phyloP scores from a whole-genome alignment of 805 yeast species.

The Saccharomyces kudriavzevii region DNA sequence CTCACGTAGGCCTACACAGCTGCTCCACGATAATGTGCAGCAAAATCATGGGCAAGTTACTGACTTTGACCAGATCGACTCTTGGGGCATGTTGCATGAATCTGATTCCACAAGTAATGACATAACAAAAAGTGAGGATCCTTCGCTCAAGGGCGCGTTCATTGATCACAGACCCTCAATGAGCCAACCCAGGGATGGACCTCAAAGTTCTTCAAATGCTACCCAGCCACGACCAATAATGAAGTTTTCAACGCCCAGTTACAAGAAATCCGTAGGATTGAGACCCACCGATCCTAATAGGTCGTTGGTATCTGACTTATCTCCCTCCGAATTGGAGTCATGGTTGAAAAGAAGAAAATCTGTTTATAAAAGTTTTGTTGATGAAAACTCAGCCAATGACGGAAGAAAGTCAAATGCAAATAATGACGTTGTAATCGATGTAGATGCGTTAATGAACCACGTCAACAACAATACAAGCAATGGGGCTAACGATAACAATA shows the following conservation, averaged over 20 bases:
- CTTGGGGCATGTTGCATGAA: conserved; percentile 30
- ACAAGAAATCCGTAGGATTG: neutral
- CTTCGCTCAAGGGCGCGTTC: conserved; percentile 9
- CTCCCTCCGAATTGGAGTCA: conserved; percentile 12
- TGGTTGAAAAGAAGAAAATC: neutral
- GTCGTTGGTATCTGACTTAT: conserved; percentile 1
- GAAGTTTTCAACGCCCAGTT: neutral
- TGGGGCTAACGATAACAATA: neutral
- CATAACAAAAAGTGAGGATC: conserved; percentile 7
- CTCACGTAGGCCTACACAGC: neutral
- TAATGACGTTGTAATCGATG: conserved; percentile 29
- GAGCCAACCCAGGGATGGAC: neutral
- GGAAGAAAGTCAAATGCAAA: conserved; percentile 13
- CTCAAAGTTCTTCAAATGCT: neutral
- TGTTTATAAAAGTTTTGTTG: neutral
- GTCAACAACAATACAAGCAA: conserved; percentile 13
- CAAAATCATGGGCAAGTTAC: conserved; percentile 8
- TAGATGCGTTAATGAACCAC: conserved; percentile 28
- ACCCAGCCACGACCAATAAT: neutral
- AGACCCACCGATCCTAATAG: neutral
- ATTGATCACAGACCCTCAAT: conserved; percentile 25
- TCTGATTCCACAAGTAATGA: conserved; percentile 12
- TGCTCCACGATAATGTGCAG: neutral
- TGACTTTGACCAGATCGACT: conserved; percentile 28
- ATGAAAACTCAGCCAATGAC: neutral